Evolutionary conservation across 2,329 filamentous ascomycete genomes (phyloP).

Genomic region (Monilinia aucupariae): DNA sequence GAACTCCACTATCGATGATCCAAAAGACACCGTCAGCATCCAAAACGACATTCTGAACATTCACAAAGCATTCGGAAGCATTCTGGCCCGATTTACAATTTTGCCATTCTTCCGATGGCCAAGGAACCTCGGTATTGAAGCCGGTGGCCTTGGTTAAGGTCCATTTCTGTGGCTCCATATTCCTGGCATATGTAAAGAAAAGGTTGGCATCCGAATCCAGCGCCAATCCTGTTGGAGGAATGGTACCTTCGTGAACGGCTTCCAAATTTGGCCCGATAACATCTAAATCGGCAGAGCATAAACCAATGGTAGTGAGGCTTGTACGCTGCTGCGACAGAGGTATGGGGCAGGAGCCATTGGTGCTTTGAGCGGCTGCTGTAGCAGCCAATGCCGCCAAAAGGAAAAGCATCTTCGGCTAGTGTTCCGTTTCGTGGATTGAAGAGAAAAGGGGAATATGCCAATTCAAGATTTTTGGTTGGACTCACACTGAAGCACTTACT

Average conservation of each 20-base stretch:
- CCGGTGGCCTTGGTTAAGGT: not conserved
- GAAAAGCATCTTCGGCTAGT: not conserved
- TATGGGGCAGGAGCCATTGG: not conserved
- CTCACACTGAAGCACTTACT: too few relatives aligned
- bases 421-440: too few relatives aligned
- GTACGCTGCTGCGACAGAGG: not conserved
- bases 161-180: slow-evolving; percentile 3
- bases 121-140: not conserved
- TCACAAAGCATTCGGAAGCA: not conserved
- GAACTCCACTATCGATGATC: slow-evolving; percentile 3
- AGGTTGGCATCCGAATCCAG: not conserved
- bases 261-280: slow-evolving; percentile 1
- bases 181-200: slow-evolving; percentile 6
- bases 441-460: too few relatives aligned
- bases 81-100: not conserved
- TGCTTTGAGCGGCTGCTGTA: not conserved
- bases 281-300: not conserved
- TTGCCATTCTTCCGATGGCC: slow-evolving; percentile 5
- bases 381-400: not conserved
- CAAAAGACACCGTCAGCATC: not conserved
- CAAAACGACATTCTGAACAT: slow-evolving; percentile 3
- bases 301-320: not conserved
- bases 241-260: not conserved
- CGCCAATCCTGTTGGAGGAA: not conserved
- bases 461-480: too few relatives aligned